Evolutionary conservation across 2,329 filamentous ascomycete genomes (phyloP), one percentile per base, ranked within the genome.

Genomic region (Hypoxylon sp.): DNA sequence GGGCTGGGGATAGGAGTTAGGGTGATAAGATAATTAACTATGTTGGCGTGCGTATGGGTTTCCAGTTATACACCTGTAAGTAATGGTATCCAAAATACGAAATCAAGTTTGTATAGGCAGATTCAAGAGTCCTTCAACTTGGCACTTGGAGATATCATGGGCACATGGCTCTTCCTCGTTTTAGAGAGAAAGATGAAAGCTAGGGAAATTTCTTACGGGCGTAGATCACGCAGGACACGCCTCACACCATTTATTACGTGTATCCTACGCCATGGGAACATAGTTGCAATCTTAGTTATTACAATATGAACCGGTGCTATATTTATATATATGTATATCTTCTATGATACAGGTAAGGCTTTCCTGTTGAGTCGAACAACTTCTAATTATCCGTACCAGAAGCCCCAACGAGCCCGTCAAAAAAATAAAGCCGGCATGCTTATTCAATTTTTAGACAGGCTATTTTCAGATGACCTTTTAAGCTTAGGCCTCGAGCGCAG

Each of bases 1-100:
- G 75, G 53, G 63, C 66, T 17, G 71, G 74, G 29, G 77, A 80
- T 37, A 71, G 70, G 47, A 73, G 76, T 51, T 78, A 64, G 64
- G 42, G 35, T 58, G 35, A 69, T 37, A 50, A 3, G 13, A n/a
- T 26, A 33, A 26, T 33, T 22, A 33, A 33, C 24, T 22, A 54
- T 24, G 39, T 39, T 13, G 44, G 11, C n/a, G 24, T 33, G 9
- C 14, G 1, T 33, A 19, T 24, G 35, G n/a, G 13, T 22, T 1
- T 6, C 11, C 47, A 44, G 10, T 46, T 11, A 13, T 19, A 59
- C 29, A 31, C 6, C 29, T 46, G 44, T 11, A 26, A 31, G 22
- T n/a, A 59, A 55, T 44, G 48, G 55, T 59, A 59, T 44, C 55
- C 50, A 35, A 35, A 22, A 52, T 44, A 19, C 33, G 19, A 52